Percentiles rank a stretch among this genome's conserved stretches.
These are phyloP conservation scores for Aphanomyces stellatus DNA, from an alignment of 352 stramenopile genomes.

Conservation along the genomic window DNA sequence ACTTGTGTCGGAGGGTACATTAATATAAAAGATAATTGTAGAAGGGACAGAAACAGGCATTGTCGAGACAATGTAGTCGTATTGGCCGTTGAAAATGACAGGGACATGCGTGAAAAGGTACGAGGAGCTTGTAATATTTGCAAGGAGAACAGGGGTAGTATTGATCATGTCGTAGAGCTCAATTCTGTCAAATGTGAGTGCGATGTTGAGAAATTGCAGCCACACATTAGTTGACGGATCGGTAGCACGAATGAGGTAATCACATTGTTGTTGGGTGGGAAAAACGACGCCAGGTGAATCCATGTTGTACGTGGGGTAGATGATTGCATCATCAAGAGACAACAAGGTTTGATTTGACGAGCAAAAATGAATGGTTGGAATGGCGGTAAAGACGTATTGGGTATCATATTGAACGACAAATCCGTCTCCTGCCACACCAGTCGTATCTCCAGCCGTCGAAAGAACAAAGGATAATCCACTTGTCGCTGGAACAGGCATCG, in stretches of 20 bases:
- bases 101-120: background rate
- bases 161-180: constrained; percentile 3
- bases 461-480: background rate
- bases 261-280: background rate
- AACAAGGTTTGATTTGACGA: background rate
- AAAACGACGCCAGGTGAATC: background rate
- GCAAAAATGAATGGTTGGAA: background rate
- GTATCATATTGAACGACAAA: constrained; percentile 15
- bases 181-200: background rate
- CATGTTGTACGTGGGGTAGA: constrained; percentile 7
- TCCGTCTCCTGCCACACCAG: background rate
- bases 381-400: background rate
- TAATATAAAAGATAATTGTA: constrained; percentile 1
- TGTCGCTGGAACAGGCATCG: background rate
- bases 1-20: too few relatives aligned
- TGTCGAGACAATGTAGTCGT: background rate
- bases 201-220: constrained; percentile 3
- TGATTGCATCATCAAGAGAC: background rate
- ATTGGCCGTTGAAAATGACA: background rate
- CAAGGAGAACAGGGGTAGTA: background rate
- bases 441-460: background rate
- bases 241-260: background rate
- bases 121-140: constrained; percentile 1
- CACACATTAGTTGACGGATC: background rate
- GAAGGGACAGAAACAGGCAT: background rate